Percentiles rank a stretch among this genome's conserved stretches.
Evolutionary conservation across 352 stramenopile species (phyloP).

Genomic region (Phytopythium sindhum): DNA sequence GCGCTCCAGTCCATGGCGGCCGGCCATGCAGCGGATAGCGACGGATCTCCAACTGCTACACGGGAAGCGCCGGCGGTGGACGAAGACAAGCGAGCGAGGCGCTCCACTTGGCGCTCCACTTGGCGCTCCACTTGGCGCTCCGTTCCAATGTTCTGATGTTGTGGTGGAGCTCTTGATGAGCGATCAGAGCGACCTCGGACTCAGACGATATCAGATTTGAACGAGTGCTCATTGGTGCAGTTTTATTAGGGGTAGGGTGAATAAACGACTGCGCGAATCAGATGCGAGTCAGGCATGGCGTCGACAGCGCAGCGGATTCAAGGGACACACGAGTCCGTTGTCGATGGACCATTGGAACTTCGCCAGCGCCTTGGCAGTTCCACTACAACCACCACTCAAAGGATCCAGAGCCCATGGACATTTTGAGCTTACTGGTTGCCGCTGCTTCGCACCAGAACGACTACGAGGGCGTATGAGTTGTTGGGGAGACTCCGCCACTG

Average conservation of each 20-base stretch:
- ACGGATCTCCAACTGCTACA: not conserved
- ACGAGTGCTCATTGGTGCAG: not conserved
- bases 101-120: too few species aligned
- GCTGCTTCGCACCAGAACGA: too few species aligned
- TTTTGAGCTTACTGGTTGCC: too few species aligned
- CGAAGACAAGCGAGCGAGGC: not conserved
- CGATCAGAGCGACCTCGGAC: not conserved
- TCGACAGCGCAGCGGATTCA: not conserved
- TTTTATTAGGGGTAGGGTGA: not conserved
- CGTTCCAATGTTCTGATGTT: not conserved
- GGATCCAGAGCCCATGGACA: too few species aligned
- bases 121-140: not conserved
- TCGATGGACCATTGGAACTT: not conserved
- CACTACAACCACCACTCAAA: too few species aligned
- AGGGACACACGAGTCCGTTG: not conserved
- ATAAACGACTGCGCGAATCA: not conserved
- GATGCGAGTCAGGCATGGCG: not conserved
- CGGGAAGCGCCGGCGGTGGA: not conserved
- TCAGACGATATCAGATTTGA: not conserved
- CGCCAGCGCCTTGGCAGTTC: too few species aligned
- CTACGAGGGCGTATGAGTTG: too few species aligned
- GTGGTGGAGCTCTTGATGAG: not conserved
- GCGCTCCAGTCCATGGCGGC: slow-evolving; percentile 70
- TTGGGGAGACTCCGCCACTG: too few species aligned
- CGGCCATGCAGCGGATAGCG: not conserved